These are phyloP conservation scores for Talaromyces amestolkiae DNA, from an alignment of 2,329 filamentous ascomycete genomes.

Conservation along the genomic window DNA sequence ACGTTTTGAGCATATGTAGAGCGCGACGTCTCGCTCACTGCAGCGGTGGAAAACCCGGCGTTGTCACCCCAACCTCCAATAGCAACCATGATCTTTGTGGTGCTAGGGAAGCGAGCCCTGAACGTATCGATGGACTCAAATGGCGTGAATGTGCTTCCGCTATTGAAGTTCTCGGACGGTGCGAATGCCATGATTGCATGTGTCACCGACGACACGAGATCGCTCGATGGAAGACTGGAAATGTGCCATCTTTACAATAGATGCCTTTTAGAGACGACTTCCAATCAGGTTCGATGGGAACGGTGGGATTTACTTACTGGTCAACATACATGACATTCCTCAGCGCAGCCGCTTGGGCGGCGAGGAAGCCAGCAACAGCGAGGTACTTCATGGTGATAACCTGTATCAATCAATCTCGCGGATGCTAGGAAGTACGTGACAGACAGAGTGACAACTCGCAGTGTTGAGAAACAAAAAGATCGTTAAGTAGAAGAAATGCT, in stretches of 20 bases:
- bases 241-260: slow-evolving; percentile 42
- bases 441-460: background rate
- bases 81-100: slow-evolving; percentile 65
- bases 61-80: slow-evolving; percentile 75
- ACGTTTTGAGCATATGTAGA: slow-evolving; percentile 65
- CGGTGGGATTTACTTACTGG: slow-evolving; percentile 37
- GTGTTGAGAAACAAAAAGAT: too few relatives aligned
- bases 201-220: slow-evolving; percentile 47
- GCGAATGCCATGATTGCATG: slow-evolving; percentile 59
- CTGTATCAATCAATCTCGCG: background rate
- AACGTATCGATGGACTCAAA: slow-evolving; percentile 54
- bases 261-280: slow-evolving; percentile 14
- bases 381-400: slow-evolving; percentile 27
- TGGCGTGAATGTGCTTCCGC: slow-evolving; percentile 49
- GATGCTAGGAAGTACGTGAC: background rate
- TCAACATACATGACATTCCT: slow-evolving; percentile 49
- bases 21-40: slow-evolving; percentile 51
- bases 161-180: slow-evolving; percentile 51
- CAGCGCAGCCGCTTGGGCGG: slow-evolving; percentile 30
- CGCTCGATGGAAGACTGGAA: slow-evolving; percentile 31
- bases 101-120: slow-evolving; percentile 52
- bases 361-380: slow-evolving; percentile 31
- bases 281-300: fast-evolving
- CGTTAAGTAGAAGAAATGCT: too few relatives aligned
- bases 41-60: slow-evolving; percentile 56